phyloP scores from a whole-genome alignment of 805 yeast species.

The Candida methanosorbosa region DNA sequence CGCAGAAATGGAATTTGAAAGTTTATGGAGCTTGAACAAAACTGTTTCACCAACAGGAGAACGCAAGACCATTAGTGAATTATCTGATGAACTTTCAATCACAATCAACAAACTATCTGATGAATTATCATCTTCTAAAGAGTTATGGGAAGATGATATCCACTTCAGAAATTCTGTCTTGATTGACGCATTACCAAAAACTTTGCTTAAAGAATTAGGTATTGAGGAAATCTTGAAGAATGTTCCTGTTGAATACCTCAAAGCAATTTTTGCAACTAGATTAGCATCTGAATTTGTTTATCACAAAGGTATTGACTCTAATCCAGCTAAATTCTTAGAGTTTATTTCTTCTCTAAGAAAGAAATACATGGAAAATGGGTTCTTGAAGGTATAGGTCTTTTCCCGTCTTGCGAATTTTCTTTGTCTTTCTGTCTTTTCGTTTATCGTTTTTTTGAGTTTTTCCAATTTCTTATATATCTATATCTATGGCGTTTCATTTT shows the following conservation, averaged over 20 bases:
- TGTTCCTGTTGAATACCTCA: slow-evolving; percentile 82
- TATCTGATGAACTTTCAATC: slow-evolving; percentile 76
- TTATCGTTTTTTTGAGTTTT: not conserved
- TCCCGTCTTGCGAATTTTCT: too few species aligned
- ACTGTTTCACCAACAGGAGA: slow-evolving; percentile 35
- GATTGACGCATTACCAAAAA: slow-evolving; percentile 66
- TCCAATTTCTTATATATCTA: too few species aligned
- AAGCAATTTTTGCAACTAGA: slow-evolving; percentile 81
- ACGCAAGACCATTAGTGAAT: slow-evolving; percentile 52
- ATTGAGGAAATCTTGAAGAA: slow-evolving; percentile 59
- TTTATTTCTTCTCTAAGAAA: slow-evolving; percentile 53
- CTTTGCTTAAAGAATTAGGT: slow-evolving; percentile 57
- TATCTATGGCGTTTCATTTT: too few species aligned
- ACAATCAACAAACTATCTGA: slow-evolving; percentile 82
- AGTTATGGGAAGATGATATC: slow-evolving; percentile 76
- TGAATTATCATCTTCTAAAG: slow-evolving; percentile 72
- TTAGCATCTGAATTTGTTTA: slow-evolving; percentile 82
- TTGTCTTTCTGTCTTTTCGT: slow-evolving; percentile 1
- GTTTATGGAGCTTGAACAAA: slow-evolving; percentile 71
- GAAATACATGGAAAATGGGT: slow-evolving; percentile 16
- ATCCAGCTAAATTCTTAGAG: slow-evolving; percentile 71
- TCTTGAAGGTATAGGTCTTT: too few species aligned
- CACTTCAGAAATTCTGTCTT: slow-evolving; percentile 72
- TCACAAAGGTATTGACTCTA: slow-evolving; percentile 69
- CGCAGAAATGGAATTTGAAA: slow-evolving; percentile 79